A percentile compares a stretch with the other conserved stretches of the same genome.
These are phyloP conservation scores for Emmonsiellopsis sp. DNA, from an alignment of 2,329 filamentous ascomycete genomes.

Conservation along the genomic window DNA sequence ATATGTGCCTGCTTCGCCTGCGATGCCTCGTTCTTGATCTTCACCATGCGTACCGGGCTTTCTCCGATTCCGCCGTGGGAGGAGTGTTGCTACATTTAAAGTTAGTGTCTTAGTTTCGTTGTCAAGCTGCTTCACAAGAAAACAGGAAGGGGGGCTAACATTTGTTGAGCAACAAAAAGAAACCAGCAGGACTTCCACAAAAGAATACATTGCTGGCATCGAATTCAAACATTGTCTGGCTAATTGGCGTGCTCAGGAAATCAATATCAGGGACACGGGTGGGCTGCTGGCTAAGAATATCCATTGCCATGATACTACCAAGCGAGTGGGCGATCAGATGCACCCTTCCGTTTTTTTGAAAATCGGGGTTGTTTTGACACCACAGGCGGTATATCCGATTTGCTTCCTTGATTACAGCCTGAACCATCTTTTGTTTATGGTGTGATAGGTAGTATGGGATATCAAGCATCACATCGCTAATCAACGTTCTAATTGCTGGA, in stretches of 20 bases:
- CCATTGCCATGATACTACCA: slow-evolving; percentile 87
- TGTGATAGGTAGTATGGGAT: slow-evolving; percentile 97
- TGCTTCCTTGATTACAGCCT: slow-evolving; percentile 77
- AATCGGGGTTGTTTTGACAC: slow-evolving; percentile 88
- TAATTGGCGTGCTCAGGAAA: slow-evolving; percentile 26
- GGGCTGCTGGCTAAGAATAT: slow-evolving; percentile 83
- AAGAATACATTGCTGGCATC: slow-evolving; percentile 84
- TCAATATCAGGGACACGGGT: slow-evolving; percentile 51
- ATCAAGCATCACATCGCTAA: slow-evolving; percentile 96
- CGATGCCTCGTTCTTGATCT: slow-evolving; percentile 53
- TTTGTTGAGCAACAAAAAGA: slow-evolving; percentile 82
- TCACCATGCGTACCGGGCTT: slow-evolving; percentile 65
- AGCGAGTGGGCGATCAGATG: slow-evolving; percentile 91
- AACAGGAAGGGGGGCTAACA: slow-evolving; percentile 16
- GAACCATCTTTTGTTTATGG: slow-evolving; percentile 90
- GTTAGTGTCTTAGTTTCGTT: slow-evolving; percentile 8
- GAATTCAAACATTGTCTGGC: slow-evolving; percentile 69
- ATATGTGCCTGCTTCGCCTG: slow-evolving; percentile 70
- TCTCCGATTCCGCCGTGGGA: slow-evolving; percentile 64
- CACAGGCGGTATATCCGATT: slow-evolving; percentile 93
- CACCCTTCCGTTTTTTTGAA: slow-evolving; percentile 69
- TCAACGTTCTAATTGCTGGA: slow-evolving; percentile 83
- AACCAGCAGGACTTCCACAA: slow-evolving; percentile 79
- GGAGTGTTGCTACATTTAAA: slow-evolving; percentile 43
- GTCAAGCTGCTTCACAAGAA: neutral